Evolutionary conservation across 2,329 filamentous ascomycete genomes (phyloP).

Genomic region (Aspergillus ochraceoroseus): DNA sequence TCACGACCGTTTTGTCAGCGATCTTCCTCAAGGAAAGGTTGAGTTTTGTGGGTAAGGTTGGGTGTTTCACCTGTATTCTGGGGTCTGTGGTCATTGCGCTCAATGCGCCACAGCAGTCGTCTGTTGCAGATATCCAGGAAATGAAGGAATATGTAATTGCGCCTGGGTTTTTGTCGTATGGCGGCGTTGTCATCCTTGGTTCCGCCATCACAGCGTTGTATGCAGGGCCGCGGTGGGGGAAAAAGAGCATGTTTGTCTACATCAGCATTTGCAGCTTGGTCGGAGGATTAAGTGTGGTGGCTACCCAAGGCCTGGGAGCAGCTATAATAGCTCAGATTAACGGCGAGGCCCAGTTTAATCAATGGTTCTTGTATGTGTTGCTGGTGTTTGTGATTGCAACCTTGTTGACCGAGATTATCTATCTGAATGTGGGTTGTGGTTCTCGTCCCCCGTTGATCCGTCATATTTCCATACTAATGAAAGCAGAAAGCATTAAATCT

Average conservation of each 20-base stretch:
- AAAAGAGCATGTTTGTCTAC: conserved; percentile 97
- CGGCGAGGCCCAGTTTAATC: conserved; percentile 83
- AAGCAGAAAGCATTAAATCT: conserved; percentile 92
- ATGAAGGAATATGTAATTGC: conserved; percentile 85
- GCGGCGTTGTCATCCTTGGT: conserved; percentile 74
- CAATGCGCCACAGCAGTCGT: conserved; percentile 82
- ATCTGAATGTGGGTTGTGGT: conserved; percentile 74
- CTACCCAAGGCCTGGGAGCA: conserved; percentile 85
- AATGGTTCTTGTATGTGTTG: conserved; percentile 94
- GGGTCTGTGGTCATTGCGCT: conserved; percentile 90
- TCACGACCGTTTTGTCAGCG: conserved; percentile 83
- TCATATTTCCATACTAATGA: conserved; percentile 12
- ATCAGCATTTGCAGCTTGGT: conserved; percentile 93
- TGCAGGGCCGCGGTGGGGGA: conserved; percentile 81
- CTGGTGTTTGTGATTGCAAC: conserved; percentile 88
- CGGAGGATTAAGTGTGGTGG: conserved; percentile 88
- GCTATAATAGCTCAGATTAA: conserved; percentile 82
- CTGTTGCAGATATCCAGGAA: conserved; percentile 80
- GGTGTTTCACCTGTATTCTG: conserved; percentile 90
- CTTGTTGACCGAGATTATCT: conserved; percentile 88
- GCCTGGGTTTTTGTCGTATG: conserved; percentile 79
- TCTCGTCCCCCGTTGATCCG: background rate
- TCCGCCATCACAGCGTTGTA: conserved; percentile 69
- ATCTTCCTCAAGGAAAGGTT: conserved; percentile 94
- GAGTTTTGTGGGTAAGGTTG: conserved; percentile 92